phyloP scores from a whole-genome alignment of 352 stramenopile species.

The Phytophthora niederhauseri region DNA sequence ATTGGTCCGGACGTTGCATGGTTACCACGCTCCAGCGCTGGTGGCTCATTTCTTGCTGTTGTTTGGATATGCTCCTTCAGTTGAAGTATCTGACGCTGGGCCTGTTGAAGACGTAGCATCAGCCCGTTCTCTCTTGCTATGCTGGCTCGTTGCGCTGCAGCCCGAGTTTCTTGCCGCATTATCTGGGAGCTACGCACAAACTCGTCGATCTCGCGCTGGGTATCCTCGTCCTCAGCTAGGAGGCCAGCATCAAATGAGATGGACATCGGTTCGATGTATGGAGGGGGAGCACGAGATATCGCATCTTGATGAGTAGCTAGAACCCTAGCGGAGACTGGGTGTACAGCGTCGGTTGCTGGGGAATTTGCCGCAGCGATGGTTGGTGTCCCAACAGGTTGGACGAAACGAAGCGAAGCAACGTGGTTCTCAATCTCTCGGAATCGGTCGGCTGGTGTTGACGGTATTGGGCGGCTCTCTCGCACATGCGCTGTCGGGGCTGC shows the following conservation, averaged over 20 bases:
- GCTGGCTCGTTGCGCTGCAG: constrained; percentile 36
- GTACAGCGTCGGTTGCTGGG: constrained; percentile 16
- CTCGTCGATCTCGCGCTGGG: constrained; percentile 52
- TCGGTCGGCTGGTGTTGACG: constrained; percentile 22
- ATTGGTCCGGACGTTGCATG: background rate
- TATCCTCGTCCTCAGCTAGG: constrained; percentile 50
- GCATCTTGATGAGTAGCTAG: constrained; percentile 2
- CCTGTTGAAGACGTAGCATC: constrained; percentile 68
- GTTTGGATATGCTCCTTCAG: constrained; percentile 70
- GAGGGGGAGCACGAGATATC: background rate
- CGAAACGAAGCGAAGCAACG: constrained; percentile 40
- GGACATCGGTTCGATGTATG: constrained; percentile 21
- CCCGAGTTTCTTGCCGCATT: constrained; percentile 38
- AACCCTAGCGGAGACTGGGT: constrained; percentile 21
- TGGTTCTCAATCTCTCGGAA: constrained; percentile 49
- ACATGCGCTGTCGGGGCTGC: background rate
- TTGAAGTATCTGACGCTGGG: constrained; percentile 70
- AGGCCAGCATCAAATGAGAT: constrained; percentile 33
- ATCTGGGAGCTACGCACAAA: constrained; percentile 54
- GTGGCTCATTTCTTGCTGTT: constrained; percentile 8
- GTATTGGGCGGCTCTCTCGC: background rate
- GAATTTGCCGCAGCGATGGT: constrained; percentile 8
- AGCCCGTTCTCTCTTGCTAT: constrained; percentile 64
- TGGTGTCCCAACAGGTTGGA: constrained; percentile 20
- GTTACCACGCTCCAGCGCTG: background rate